Evolutionary conservation across 2,329 filamentous ascomycete species (phyloP).

Genomic region (Grosmannia huntii): DNA sequence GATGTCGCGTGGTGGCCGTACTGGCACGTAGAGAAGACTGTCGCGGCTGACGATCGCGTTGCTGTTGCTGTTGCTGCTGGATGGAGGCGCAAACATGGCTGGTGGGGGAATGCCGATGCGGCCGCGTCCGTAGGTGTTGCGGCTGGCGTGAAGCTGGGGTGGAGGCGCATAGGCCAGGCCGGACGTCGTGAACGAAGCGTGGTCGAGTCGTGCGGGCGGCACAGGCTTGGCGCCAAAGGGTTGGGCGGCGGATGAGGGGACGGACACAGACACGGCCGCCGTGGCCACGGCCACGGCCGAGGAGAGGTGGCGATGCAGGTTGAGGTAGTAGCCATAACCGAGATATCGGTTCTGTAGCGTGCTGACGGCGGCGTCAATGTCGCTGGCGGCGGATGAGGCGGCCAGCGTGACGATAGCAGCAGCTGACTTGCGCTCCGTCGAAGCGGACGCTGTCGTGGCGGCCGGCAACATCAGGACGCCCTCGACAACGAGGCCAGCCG

Average conservation of each 20-base stretch:
- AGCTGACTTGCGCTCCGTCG: constrained; percentile 55
- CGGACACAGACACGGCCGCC: neutral
- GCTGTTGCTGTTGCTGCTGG: constrained; percentile 23
- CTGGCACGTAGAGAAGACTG: constrained; percentile 51
- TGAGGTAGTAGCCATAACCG: constrained; percentile 72
- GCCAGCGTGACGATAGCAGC: constrained; percentile 72
- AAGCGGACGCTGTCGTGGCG: constrained; percentile 30
- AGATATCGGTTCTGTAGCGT: constrained; percentile 71
- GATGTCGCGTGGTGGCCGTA: constrained; percentile 65
- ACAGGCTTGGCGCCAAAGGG: constrained; percentile 10
- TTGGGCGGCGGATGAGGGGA: constrained; percentile 25
- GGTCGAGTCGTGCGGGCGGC: constrained; percentile 13
- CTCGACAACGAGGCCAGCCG: constrained; percentile 49
- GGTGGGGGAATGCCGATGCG: constrained; percentile 45
- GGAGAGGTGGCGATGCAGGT: constrained; percentile 69
- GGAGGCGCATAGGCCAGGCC: neutral
- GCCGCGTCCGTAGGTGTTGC: neutral
- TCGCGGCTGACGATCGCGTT: constrained; percentile 21
- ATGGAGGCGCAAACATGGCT: constrained; percentile 48
- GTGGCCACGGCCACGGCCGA: constrained; percentile 43
- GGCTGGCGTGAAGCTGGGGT: neutral
- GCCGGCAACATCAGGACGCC: constrained; percentile 57
- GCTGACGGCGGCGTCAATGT: constrained; percentile 72
- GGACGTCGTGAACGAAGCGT: neutral
- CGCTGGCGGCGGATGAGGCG: constrained; percentile 66